Conservation (phyloP, 139 green algal species). For the Closterium sp. region DNA sequence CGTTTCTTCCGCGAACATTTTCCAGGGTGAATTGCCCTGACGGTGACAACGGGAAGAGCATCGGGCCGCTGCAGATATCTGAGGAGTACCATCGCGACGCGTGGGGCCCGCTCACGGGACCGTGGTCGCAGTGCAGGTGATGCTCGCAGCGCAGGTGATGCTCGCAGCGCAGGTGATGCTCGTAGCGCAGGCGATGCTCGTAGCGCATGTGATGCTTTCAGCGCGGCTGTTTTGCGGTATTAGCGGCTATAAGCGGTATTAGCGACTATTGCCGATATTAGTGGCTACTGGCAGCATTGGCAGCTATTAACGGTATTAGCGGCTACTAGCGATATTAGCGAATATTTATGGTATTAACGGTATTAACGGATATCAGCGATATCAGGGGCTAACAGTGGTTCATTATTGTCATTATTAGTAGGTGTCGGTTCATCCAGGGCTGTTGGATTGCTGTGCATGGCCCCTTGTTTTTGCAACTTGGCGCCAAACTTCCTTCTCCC, state of each 20-base stretch:
- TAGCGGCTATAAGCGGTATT: no score
- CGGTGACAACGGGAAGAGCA: constrained; percentile 16
- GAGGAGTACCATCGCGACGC: constrained; percentile 24
- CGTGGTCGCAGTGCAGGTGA: constrained; percentile 11
- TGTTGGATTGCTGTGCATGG: background rate
- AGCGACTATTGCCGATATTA: no score
- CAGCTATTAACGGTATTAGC: no score
- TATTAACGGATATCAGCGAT: no score
- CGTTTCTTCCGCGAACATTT: background rate
- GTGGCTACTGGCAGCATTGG: no score
- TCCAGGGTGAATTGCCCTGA: constrained; percentile 26
- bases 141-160: background rate
- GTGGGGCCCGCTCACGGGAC: background rate
- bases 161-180: background rate
- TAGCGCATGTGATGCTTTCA: background rate
- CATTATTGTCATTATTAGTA: no score
- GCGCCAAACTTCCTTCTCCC: background rate
- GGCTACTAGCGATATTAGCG: no score
- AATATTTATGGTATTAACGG: no score
- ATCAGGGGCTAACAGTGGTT: no score
- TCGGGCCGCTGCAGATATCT: constrained; percentile 33
- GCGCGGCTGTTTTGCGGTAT: no score
- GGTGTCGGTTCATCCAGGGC: background rate
- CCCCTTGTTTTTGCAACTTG: background rate
- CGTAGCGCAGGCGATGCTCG: background rate